A percentile compares a stretch with the other conserved stretches of the same genome.
Evolutionary conservation across 768 basidiomycete genomes (phyloP).

Genomic region (Cystobasidium ongulense): DNA sequence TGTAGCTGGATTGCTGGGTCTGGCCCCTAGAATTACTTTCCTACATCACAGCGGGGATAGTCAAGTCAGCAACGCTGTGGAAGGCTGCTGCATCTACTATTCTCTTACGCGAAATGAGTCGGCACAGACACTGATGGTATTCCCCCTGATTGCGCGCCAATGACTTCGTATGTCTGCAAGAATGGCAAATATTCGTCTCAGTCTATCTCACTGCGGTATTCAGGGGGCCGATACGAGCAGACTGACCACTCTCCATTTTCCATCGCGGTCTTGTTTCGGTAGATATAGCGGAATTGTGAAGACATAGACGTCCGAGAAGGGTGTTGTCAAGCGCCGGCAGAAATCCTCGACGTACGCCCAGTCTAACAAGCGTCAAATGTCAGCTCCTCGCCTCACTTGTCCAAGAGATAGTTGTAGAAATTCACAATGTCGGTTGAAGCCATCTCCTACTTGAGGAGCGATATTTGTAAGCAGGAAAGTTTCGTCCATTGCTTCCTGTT

Average conservation of each 20-base stretch:
- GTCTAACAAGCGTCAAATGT: constrained; percentile 50
- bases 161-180: constrained; percentile 78
- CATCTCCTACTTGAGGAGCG: constrained; percentile 93
- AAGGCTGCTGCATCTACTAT: constrained; percentile 44
- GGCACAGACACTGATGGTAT: constrained; percentile 69
- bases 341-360: constrained; percentile 97
- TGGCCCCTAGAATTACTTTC: constrained; percentile 31
- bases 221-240: constrained; percentile 35
- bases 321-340: constrained; percentile 78
- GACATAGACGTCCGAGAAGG: constrained; percentile 88
- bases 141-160: constrained; percentile 52
- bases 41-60: neutral
- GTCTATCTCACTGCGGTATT: neutral
- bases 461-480: constrained; percentile 93
- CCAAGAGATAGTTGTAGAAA: constrained; percentile 29
- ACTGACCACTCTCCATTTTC: constrained; percentile 88
- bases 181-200: neutral
- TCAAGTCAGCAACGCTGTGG: neutral
- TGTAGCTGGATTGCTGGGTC: constrained; percentile 52
- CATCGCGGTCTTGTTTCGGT: constrained; percentile 72
- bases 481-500: constrained; percentile 82
- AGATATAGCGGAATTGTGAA: constrained; percentile 94
- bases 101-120: constrained; percentile 96
- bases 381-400: neutral
- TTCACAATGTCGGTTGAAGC: constrained; percentile 93